A percentile compares a stretch with the other conserved stretches of the same genome.
These are phyloP conservation scores for Colletotrichum sp. DNA, from an alignment of 2,329 filamentous ascomycete genomes.

Conservation along the genomic window DNA sequence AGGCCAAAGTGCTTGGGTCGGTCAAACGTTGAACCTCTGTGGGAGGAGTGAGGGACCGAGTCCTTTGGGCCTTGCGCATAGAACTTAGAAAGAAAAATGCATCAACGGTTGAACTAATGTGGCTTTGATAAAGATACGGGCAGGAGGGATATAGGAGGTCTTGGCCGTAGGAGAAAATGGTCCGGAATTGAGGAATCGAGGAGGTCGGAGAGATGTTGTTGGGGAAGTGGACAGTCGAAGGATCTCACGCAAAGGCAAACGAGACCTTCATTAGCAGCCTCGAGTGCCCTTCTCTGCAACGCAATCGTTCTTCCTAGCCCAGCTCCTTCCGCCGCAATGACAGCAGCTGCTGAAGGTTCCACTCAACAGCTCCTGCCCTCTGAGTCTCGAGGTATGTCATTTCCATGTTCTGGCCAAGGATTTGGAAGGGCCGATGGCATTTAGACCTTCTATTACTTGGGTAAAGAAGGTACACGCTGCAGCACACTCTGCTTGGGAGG, in stretches of 20 bases:
- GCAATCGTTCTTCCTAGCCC: neutral
- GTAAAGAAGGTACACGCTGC: neutral
- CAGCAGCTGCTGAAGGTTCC: rapidly evolving
- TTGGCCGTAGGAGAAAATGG: neutral
- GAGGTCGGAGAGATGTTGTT: neutral
- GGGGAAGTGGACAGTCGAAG: neutral
- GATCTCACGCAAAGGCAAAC: neutral
- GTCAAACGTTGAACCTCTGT: constrained; percentile 10
- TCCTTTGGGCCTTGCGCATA: neutral
- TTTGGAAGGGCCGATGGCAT: neutral
- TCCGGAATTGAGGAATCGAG: neutral
- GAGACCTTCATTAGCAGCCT: no score
- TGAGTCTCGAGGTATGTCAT: neutral
- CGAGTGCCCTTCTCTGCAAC: no score
- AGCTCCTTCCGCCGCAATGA: neutral
- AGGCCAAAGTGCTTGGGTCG: neutral
- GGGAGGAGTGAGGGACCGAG: constrained; percentile 10
- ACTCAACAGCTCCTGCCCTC: neutral
- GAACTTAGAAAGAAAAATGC: neutral
- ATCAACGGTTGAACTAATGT: neutral
- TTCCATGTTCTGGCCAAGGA: neutral
- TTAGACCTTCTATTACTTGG: neutral
- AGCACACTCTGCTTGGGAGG: neutral
- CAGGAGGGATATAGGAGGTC: neutral
- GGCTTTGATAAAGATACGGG: neutral